These are phyloP conservation scores for Polychaeton citri DNA, from an alignment of 2,329 filamentous ascomycete species.

Conservation along the genomic window DNA sequence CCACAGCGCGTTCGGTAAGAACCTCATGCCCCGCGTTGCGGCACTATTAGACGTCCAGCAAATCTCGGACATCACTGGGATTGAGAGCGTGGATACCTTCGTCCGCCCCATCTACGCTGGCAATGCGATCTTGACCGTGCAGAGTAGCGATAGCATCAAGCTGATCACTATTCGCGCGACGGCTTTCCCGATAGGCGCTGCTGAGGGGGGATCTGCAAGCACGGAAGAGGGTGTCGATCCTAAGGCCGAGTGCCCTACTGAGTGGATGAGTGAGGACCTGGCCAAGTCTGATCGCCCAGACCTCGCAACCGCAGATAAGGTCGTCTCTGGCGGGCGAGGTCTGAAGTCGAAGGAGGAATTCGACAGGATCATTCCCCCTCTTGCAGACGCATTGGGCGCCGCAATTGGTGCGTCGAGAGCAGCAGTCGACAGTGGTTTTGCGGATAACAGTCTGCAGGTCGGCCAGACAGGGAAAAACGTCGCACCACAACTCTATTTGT, in stretches of 20 bases:
- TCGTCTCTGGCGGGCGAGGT: constrained; percentile 87
- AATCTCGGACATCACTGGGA: constrained; percentile 77
- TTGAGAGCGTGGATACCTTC: constrained; percentile 87
- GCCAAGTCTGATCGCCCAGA: constrained; percentile 90
- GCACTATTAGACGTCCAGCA: constrained; percentile 86
- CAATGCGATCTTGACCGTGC: constrained; percentile 91
- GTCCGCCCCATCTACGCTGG: constrained; percentile 95
- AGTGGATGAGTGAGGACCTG: constrained; percentile 91
- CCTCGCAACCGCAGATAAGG: constrained; percentile 72
- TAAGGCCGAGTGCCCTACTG: constrained; percentile 56
- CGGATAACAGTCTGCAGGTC: constrained; percentile 95
- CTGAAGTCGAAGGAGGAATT: constrained; percentile 98
- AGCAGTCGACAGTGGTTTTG: constrained; percentile 92
- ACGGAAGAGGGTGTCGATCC: constrained; percentile 76
- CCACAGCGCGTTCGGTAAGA: constrained; percentile 95
- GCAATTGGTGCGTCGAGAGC: constrained; percentile 90
- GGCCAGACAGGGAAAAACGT: constrained; percentile 99
- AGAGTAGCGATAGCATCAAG: constrained; percentile 76
- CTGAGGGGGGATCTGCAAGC: constrained; percentile 58
- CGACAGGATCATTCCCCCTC: constrained; percentile 77
- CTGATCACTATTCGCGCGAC: constrained; percentile 87
- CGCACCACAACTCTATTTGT: constrained; percentile 87
- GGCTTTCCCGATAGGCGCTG: constrained; percentile 65
- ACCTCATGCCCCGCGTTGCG: constrained; percentile 77
- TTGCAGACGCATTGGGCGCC: constrained; percentile 87